A percentile compares a stretch with the other conserved stretches of the same genome.
Evolutionary conservation across 192 early-diverging fungal species (phyloP).

Genomic region (Spizellomyces punctatus): DNA sequence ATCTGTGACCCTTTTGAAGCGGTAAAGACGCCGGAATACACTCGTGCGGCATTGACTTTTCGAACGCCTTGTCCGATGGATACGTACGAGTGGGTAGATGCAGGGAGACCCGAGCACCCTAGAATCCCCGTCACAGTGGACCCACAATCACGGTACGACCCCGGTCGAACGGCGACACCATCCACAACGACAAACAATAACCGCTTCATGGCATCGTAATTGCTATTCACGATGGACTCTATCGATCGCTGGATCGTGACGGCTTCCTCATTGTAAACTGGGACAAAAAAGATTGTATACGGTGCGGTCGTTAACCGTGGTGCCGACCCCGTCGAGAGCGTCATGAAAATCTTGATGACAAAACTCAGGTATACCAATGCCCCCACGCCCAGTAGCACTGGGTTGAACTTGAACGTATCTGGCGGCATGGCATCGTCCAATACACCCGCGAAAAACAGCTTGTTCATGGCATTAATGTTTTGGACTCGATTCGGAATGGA

Average conservation of each 20-base stretch:
- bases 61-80: slow-evolving; percentile 8
- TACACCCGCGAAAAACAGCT: slow-evolving; percentile 18
- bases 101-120: neutral
- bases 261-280: slow-evolving; percentile 15
- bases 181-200: slow-evolving; percentile 20
- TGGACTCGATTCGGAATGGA: neutral
- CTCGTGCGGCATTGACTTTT: neutral
- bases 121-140: slow-evolving; percentile 12
- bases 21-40: neutral
- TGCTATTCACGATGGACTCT: neutral
- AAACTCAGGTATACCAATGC: neutral
- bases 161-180: slow-evolving; percentile 10
- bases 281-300: slow-evolving; percentile 10
- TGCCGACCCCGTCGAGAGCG: neutral
- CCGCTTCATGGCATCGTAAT: neutral
- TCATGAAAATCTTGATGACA: slow-evolving; percentile 20
- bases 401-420: neutral
- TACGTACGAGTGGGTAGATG: neutral
- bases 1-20: neutral
- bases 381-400: slow-evolving; percentile 5
- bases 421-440: slow-evolving; percentile 13
- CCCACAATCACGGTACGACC: slow-evolving; percentile 9
- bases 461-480: slow-evolving; percentile 10
- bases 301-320: neutral
- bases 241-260: slow-evolving; percentile 13